Conservation (phyloP, 768 basidiomycete species). For the Daedaleopsis sinensis region DNA sequence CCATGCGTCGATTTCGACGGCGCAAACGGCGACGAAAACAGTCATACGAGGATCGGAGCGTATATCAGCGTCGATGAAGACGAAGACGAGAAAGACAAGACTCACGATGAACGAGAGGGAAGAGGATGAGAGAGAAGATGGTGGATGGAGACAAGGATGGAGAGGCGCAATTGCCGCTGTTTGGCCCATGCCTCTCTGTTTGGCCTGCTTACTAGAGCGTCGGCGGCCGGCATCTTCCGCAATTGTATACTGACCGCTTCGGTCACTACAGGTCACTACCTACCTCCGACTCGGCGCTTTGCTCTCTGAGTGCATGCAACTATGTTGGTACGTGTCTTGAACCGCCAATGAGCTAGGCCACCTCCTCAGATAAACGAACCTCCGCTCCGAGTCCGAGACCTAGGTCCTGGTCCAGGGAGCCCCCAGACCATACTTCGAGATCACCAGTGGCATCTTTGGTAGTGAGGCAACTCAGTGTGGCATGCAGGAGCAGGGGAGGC, state of each 20-base stretch:
- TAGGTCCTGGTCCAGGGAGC: no score
- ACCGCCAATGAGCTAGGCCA: no score
- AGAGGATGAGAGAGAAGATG: constrained; percentile 35
- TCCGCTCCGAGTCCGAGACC: no score
- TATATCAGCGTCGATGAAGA: not conserved
- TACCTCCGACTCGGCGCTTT: not conserved
- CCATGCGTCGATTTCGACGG: constrained; percentile 4
- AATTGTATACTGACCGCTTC: not conserved
- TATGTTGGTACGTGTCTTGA: not conserved
- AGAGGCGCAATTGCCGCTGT: constrained; percentile 18
- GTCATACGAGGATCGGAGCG: not conserved
- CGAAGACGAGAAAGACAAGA: not conserved
- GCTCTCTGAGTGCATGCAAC: not conserved
- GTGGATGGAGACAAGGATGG: constrained; percentile 27
- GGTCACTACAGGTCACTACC: no score
- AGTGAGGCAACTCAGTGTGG: no score
- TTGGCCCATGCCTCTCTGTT: constrained; percentile 23
- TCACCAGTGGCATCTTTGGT: no score
- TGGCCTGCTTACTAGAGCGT: constrained; percentile 24
- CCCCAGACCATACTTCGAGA: no score
- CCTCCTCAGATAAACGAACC: no score
- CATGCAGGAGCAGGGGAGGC: no score
- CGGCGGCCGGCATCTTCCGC: constrained; percentile 18
- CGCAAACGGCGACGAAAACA: constrained; percentile 1
- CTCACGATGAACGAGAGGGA: constrained; percentile 22